Evolutionary conservation across 2,329 filamentous ascomycete genomes (phyloP).

Genomic region (Exophiala aquamarina): DNA sequence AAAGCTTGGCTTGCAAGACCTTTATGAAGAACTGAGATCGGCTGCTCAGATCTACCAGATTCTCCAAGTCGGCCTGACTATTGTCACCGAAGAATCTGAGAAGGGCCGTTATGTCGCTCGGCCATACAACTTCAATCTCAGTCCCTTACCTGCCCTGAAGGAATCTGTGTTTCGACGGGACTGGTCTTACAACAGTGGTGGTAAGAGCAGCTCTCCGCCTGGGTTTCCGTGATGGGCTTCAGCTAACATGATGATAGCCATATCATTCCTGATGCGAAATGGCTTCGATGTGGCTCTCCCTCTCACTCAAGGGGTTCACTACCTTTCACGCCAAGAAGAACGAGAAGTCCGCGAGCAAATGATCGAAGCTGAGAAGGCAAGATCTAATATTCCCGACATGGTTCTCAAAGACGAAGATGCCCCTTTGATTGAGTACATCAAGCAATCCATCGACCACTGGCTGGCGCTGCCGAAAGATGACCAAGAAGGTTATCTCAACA

Average conservation of each 20-base stretch:
- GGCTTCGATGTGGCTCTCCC: slow-evolving; percentile 59
- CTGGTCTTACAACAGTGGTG: slow-evolving; percentile 58
- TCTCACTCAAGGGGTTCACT: slow-evolving; percentile 59
- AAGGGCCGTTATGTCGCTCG: slow-evolving; percentile 57
- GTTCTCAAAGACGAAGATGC: slow-evolving; percentile 55
- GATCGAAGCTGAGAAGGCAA: slow-evolving; percentile 38
- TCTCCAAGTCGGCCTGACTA: slow-evolving; percentile 66
- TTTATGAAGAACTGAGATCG: slow-evolving; percentile 60
- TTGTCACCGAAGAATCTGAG: slow-evolving; percentile 57
- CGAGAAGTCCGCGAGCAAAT: slow-evolving; percentile 46
- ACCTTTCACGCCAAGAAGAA: slow-evolving; percentile 63
- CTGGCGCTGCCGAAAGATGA: slow-evolving; percentile 43
- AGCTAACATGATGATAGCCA: slow-evolving; percentile 39
- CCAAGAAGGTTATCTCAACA: slow-evolving; percentile 44
- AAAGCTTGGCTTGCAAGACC: slow-evolving; percentile 55
- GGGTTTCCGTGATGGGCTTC: slow-evolving; percentile 28
- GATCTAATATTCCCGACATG: slow-evolving; percentile 40
- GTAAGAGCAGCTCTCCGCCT: slow-evolving; percentile 31
- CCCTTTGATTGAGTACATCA: slow-evolving; percentile 44
- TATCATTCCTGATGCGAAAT: slow-evolving; percentile 60
- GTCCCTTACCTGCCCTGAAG: slow-evolving; percentile 53
- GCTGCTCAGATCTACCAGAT: slow-evolving; percentile 65
- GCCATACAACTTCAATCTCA: slow-evolving; percentile 66
- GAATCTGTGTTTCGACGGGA: slow-evolving; percentile 59
- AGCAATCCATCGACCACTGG: slow-evolving; percentile 38